Evolutionary conservation across 169 alveolate genomes (phyloP), one percentile per base, ranked within the genome.

Genomic region (Theileria parva): DNA sequence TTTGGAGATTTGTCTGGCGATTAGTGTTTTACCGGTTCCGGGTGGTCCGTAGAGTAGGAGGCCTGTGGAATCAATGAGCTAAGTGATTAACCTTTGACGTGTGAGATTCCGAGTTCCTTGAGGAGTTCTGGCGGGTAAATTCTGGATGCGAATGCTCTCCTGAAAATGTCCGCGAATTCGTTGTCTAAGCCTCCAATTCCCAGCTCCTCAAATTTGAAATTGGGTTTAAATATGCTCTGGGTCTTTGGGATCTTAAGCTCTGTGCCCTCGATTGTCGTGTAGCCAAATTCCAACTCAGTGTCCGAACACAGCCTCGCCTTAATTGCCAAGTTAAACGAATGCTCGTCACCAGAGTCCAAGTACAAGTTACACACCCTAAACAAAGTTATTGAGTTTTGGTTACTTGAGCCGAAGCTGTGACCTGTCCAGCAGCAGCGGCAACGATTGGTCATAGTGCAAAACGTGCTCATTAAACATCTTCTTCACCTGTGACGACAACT

Each of bases 11-110:
- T 97, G 97, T 77, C 99, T 91, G 28, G 99, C 99, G n/a, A 99
- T 98, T 72, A 98, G 91, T 0, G 99, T 99, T 91, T 99, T 99
- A 23, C 99, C 99, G 9, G 99, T 98, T 27, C 99, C 99, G 0
- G 99, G 99, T 1, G 99, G 99, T 0, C 99, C 99, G 87, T 96
- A 95, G 51, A 99, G 92, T 66, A 99, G 89, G 92, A 98, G 90
- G 11, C 99, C 99, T 91, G 34, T 2, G 2, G 0, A 28, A 6
- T n/a, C n/a, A n/a, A n/a, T n/a, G n/a, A n/a, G n/a, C n/a, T n/a
- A n/a, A n/a, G n/a, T n/a, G 1, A 30, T 65, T 15, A 13, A 63
- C 98, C 99, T 65, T 97, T 96, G 17, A 98, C 99, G 81, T 99
- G 99, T 61, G 96, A 95, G 53, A 99, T 96, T 60, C 99, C 99